Conservation (phyloP, 2,329 filamentous ascomycete genomes). For the Polychaeton citri region DNA sequence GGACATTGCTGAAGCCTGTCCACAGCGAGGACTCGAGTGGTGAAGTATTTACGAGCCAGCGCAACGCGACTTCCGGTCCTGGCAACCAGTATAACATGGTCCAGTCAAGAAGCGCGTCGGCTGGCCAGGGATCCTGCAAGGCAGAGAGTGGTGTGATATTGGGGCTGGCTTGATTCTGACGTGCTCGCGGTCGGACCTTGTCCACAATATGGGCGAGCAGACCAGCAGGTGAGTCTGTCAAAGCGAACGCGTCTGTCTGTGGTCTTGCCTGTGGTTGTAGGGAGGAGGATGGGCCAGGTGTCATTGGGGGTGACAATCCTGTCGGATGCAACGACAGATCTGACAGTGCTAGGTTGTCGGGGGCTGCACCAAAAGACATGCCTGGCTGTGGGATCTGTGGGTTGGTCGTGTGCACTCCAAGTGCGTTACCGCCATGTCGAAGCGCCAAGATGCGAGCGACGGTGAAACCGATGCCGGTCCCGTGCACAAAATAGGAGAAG, state of each 20-base stretch:
- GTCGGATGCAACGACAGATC: slow-evolving; percentile 1
- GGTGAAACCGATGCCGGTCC: slow-evolving; percentile 33
- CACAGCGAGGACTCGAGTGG: slow-evolving; percentile 12
- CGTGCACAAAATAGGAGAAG: slow-evolving; percentile 43
- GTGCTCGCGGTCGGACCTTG: slow-evolving; percentile 7
- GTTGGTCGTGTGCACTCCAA: slow-evolving; percentile 48
- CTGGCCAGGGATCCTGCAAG: slow-evolving; percentile 18
- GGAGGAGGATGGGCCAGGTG: slow-evolving; percentile 5
- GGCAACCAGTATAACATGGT: slow-evolving; percentile 53
- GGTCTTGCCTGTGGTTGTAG: slow-evolving; percentile 21
- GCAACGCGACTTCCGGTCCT: slow-evolving; percentile 47
- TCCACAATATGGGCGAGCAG: slow-evolving; percentile 41
- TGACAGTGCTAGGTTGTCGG: neutral
- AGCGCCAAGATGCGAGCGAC: slow-evolving; percentile 35
- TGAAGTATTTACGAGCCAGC: slow-evolving; percentile 32
- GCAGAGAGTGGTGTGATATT: slow-evolving; percentile 1
- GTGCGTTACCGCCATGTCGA: slow-evolving; percentile 36
- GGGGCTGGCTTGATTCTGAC: neutral
- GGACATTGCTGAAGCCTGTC: slow-evolving; percentile 17
- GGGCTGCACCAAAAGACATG: neutral
- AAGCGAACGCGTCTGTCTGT: slow-evolving; percentile 45
- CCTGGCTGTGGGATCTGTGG: slow-evolving; percentile 40
- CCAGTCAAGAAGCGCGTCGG: slow-evolving; percentile 44
- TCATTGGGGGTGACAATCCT: slow-evolving; percentile 7
- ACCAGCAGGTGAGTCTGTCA: slow-evolving; percentile 49